Conservation (phyloP, 352 stramenopile genomes). For the Halophytophthora batemanensis region DNA sequence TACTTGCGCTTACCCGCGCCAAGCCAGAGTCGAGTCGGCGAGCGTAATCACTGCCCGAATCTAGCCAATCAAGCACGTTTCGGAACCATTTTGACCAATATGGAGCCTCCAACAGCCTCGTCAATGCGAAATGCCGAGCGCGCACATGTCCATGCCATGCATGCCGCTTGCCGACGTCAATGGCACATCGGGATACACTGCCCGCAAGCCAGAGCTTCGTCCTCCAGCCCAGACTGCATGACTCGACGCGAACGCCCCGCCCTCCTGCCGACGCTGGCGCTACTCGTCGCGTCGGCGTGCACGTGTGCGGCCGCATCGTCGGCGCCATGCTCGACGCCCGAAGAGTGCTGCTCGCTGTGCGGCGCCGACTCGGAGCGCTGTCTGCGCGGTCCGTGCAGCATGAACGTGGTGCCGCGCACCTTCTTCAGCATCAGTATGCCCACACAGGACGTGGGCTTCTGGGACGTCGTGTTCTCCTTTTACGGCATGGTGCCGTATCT, state of each 20-base stretch:
- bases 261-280: not conserved
- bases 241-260: no score
- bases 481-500: conserved; percentile 63
- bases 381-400: conserved; percentile 47
- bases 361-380: conserved; percentile 45
- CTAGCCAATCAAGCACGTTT: no score
- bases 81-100: no score
- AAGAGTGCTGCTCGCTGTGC: conserved; percentile 50
- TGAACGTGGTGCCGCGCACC: conserved; percentile 30
- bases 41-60: no score
- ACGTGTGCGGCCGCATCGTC: conserved; percentile 11
- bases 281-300: not conserved
- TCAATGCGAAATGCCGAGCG: no score
- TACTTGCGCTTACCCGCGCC: no score
- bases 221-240: not conserved
- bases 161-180: no score
- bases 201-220: not conserved
- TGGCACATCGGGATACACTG: not conserved
- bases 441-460: conserved; percentile 31
- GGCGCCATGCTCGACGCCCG: conserved; percentile 17
- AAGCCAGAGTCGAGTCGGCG: no score
- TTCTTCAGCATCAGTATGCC: conserved; percentile 58
- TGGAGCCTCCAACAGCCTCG: no score
- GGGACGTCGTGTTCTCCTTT: conserved; percentile 47
- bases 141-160: no score